phyloP scores from a whole-genome alignment of 768 basidiomycete species.

The Hydnum rufescens region DNA sequence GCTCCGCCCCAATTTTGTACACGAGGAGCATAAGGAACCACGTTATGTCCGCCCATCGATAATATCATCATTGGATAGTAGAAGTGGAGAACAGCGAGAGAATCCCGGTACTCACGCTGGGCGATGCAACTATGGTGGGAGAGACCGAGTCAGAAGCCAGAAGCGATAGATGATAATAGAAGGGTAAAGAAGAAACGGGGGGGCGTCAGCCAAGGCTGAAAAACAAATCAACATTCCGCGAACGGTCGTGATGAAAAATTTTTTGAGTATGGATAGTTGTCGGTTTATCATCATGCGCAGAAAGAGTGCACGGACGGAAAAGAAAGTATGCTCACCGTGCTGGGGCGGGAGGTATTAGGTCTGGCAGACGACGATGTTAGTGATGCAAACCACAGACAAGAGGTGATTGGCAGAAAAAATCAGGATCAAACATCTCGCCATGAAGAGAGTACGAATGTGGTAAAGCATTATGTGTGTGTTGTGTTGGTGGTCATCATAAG shows the following conservation, averaged over 20 bases:
- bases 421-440: neutral
- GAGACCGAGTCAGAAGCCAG: too few relatives aligned
- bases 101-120: too few relatives aligned
- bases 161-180: too few relatives aligned
- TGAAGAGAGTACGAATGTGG: neutral
- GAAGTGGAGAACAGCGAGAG: too few relatives aligned
- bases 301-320: too few relatives aligned
- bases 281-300: neutral
- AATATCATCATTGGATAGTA: neutral
- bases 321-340: too few relatives aligned
- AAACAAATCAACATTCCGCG: neutral
- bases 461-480: neutral
- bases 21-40: neutral
- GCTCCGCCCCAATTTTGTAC: constrained; percentile 3
- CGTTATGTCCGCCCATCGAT: constrained; percentile 1
- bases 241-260: neutral
- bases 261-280: neutral
- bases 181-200: too few relatives aligned
- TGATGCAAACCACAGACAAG: too few relatives aligned
- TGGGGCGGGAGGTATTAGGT: too few relatives aligned
- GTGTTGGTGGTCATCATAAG: neutral
- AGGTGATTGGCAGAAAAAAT: too few relatives aligned
- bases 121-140: too few relatives aligned
- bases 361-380: too few relatives aligned
- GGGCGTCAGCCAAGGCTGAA: constrained; percentile 1